These are phyloP conservation scores for Spathaspora arborariae DNA, from an alignment of 805 yeast species.

Conservation along the genomic window DNA sequence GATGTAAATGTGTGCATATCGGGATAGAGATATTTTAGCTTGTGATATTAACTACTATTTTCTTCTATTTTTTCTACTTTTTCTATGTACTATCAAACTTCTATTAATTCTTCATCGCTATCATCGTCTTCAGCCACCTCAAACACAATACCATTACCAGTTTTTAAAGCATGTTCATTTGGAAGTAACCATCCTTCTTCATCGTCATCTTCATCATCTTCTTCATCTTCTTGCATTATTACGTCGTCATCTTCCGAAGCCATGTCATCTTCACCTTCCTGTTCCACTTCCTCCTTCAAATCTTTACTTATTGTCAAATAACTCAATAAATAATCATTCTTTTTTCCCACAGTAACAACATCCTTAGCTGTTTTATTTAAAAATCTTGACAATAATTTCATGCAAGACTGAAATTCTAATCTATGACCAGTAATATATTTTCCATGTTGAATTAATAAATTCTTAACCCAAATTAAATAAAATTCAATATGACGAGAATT, in stretches of 20 bases:
- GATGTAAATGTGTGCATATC: too few species aligned
- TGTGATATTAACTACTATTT: too few species aligned
- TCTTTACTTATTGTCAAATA: constrained; percentile 41
- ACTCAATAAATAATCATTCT: constrained; percentile 50
- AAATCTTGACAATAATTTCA: constrained; percentile 73
- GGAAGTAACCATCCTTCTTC: constrained; percentile 32
- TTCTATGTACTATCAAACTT: constrained; percentile 4
- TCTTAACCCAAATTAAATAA: constrained; percentile 75
- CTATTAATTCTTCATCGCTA: constrained; percentile 7
- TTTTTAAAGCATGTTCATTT: constrained; percentile 12
- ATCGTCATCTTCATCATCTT: constrained; percentile 25
- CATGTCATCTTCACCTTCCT: constrained; percentile 22
- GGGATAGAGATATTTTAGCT: too few species aligned
- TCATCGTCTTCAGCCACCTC: constrained; percentile 9
- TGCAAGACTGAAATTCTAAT: constrained; percentile 56
- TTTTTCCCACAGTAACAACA: constrained; percentile 50
- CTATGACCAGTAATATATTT: constrained; percentile 60
- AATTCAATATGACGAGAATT: constrained; percentile 84
- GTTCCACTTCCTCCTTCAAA: constrained; percentile 14
- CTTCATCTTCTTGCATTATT: constrained; percentile 11
- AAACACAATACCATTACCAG: constrained; percentile 12
- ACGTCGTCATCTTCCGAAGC: constrained; percentile 21
- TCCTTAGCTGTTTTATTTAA: constrained; percentile 72
- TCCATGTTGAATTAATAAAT: constrained; percentile 71
- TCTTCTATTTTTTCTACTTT: too few species aligned